Percentiles rank a stretch among this genome's conserved stretches.
Evolutionary conservation across 2,329 filamentous ascomycete genomes (phyloP).

Genomic region (Cytospora mali): DNA sequence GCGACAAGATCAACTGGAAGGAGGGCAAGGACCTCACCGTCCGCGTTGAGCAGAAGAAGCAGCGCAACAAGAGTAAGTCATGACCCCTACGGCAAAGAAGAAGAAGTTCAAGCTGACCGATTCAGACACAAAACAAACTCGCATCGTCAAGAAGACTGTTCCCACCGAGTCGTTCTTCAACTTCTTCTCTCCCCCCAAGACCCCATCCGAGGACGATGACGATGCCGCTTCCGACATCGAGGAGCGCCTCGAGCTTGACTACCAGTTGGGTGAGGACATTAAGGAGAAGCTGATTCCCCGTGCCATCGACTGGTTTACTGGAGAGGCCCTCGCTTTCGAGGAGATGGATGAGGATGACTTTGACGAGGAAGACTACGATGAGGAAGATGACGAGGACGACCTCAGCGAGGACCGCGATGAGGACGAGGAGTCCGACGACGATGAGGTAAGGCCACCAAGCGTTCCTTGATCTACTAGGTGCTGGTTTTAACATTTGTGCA

Average conservation of each 20-base stretch:
- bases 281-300: conserved; percentile 99
- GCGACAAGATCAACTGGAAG: conserved; percentile 98
- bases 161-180: conserved; percentile 99
- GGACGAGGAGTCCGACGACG: conserved; percentile 72
- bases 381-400: conserved; percentile 91
- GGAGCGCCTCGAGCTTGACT: conserved; percentile 96
- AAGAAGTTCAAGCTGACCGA: conserved; percentile 29
- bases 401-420: conserved; percentile 84
- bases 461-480: conserved; percentile 6
- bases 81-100: neutral
- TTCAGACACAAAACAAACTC: conserved; percentile 96
- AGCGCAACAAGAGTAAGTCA: conserved; percentile 93
- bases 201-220: conserved; percentile 72
- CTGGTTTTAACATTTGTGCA: conserved; percentile 32
- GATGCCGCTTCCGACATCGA: conserved; percentile 89
- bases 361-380: conserved; percentile 80
- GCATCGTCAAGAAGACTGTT: conserved; percentile 98
- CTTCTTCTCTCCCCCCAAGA: conserved; percentile 96
- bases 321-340: conserved; percentile 95
- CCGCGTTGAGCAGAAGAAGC: conserved; percentile 97
- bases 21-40: conserved; percentile 90
- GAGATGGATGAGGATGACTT: conserved; percentile 83
- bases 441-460: conserved; percentile 62
- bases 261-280: conserved; percentile 98
- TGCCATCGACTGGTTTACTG: conserved; percentile 99